These are phyloP conservation scores for Globisporangium cystogenes DNA, from an alignment of 352 stramenopile species.

Conservation along the genomic window DNA sequence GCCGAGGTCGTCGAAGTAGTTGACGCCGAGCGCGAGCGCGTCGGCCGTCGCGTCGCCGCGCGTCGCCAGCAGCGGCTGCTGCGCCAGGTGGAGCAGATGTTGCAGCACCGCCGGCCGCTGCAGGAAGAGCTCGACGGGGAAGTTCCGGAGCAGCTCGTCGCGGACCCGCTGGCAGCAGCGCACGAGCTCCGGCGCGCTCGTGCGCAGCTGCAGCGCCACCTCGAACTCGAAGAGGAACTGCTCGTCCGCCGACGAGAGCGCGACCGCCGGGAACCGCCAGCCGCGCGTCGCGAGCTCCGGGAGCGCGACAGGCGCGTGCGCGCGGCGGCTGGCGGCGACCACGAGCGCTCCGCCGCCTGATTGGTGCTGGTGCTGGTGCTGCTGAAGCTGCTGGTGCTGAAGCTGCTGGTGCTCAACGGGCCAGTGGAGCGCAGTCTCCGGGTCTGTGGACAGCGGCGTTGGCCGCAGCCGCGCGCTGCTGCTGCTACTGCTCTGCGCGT, in stretches of 20 bases:
- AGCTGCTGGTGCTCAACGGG: background rate
- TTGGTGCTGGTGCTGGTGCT: background rate
- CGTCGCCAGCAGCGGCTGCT: slow-evolving; percentile 45
- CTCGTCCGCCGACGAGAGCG: slow-evolving; percentile 53
- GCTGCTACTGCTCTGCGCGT: no score
- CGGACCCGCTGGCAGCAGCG: slow-evolving; percentile 40
- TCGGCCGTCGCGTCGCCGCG: slow-evolving; percentile 15
- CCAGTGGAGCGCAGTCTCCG: no score
- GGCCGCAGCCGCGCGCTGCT: no score
- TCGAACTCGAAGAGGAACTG: slow-evolving; percentile 79
- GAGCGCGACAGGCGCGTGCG: slow-evolving; percentile 1
- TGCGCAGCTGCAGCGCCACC: slow-evolving; percentile 56
- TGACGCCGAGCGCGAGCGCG: slow-evolving; percentile 35
- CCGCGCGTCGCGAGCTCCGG: slow-evolving; percentile 15
- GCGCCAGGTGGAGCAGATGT: slow-evolving; percentile 56
- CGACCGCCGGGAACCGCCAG: slow-evolving; percentile 52
- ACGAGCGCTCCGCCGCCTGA: no score
- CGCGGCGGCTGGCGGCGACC: slow-evolving; percentile 1
- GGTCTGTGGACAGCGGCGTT: no score
- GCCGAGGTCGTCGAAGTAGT: slow-evolving; percentile 67
- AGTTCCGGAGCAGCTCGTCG: slow-evolving; percentile 52
- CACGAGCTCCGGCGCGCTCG: slow-evolving; percentile 41
- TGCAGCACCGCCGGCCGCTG: slow-evolving; percentile 50
- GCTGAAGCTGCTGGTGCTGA: no score
- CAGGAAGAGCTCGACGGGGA: slow-evolving; percentile 65